Percentiles rank a stretch among this genome's conserved stretches.
phyloP scores from a whole-genome alignment of 495 filamentous ascomycete species.

The Penicillium alfredii region DNA sequence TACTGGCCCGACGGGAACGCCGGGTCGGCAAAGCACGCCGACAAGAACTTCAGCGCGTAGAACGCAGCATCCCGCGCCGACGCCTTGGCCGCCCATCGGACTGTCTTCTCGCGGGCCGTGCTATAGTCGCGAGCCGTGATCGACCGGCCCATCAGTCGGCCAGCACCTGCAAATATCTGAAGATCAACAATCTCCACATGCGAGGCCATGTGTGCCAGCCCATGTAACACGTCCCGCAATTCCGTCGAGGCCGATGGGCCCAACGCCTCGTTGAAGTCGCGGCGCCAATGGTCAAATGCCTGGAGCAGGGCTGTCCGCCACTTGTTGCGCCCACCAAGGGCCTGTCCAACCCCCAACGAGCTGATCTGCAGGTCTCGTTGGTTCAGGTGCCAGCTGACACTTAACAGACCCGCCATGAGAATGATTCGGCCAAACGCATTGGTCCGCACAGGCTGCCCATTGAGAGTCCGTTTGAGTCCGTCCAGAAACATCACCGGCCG shows the following conservation, averaged over 20 bases:
- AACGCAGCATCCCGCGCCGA: constrained; percentile 90
- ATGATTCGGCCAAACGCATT: constrained; percentile 95
- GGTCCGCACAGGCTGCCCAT: constrained; percentile 79
- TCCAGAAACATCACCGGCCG: constrained; percentile 88
- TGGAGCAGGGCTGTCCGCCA: constrained; percentile 85
- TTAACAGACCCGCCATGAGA: constrained; percentile 89
- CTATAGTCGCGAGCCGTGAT: constrained; percentile 77
- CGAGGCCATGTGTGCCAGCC: constrained; percentile 95
- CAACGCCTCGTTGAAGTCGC: constrained; percentile 84
- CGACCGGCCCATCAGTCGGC: constrained; percentile 74
- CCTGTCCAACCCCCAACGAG: constrained; percentile 70
- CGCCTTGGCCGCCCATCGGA: constrained; percentile 85
- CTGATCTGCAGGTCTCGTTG: constrained; percentile 93
- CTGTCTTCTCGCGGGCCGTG: constrained; percentile 71
- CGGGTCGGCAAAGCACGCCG: constrained; percentile 65
- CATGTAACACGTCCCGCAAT: constrained; percentile 80
- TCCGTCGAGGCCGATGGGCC: constrained; percentile 50
- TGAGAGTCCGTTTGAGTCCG: constrained; percentile 83
- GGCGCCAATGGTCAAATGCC: constrained; percentile 93
- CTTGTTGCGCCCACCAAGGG: constrained; percentile 84
- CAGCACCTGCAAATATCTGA: constrained; percentile 88
- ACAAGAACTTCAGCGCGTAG: constrained; percentile 84
- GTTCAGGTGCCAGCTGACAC: constrained; percentile 97
- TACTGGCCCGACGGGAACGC: constrained; percentile 48
- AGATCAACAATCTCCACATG: constrained; percentile 97